These are phyloP conservation scores for Avena eriantha DNA, from an alignment of 176 grass and related monocot species.

Conservation along the genomic window DNA sequence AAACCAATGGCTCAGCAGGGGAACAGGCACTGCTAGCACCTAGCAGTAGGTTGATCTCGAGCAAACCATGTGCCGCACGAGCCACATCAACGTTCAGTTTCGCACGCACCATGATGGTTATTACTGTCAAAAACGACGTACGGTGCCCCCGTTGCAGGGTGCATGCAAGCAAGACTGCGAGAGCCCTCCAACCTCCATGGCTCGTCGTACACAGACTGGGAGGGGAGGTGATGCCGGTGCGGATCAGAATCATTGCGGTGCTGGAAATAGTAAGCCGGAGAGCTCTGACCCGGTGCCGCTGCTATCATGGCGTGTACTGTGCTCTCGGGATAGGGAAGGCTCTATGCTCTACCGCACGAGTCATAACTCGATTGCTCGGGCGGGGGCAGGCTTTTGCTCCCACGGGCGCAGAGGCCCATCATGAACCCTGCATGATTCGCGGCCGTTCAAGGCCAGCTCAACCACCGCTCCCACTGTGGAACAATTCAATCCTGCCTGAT, in stretches of 20 bases:
- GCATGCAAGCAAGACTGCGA: not conserved
- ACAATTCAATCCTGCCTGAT: constrained; percentile 29
- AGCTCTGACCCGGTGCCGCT: not conserved
- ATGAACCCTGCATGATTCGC: constrained; percentile 42
- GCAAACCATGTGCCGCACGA: not conserved
- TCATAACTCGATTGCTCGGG: not conserved
- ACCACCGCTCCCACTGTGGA: constrained; percentile 12
- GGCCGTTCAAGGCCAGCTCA: constrained; percentile 15
- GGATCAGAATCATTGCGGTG: constrained; percentile 18
- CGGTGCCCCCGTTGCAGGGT: constrained; percentile 4
- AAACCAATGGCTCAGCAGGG: not conserved
- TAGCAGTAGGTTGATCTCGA: not conserved
- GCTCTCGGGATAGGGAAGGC: not conserved
- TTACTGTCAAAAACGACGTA: not conserved
- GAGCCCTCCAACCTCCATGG: constrained; percentile 23
- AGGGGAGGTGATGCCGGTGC: not conserved
- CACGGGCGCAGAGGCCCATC: constrained; percentile 53
- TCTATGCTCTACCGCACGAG: not conserved
- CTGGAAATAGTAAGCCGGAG: not conserved
- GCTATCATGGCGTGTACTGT: constrained; percentile 11
- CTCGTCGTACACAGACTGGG: not conserved
- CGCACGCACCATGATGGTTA: not conserved
- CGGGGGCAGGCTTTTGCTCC: constrained; percentile 41
- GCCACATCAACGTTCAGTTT: not conserved
- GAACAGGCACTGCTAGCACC: not conserved